Conservation (phyloP, 371 early-diverging fungal genomes). For the Mucor lusitanicus region DNA sequence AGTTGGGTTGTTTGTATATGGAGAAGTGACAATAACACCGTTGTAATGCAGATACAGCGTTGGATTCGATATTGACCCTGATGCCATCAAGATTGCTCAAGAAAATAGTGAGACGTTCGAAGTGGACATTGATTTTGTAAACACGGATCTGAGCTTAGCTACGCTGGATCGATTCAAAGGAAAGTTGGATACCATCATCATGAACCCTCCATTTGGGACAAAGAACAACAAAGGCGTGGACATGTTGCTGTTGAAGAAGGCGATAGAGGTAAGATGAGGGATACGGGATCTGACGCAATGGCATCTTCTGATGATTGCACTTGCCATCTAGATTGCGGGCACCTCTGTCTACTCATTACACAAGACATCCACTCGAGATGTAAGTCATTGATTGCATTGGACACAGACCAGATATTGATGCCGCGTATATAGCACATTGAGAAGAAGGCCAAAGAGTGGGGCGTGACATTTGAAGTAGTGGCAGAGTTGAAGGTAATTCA, state of each 20-base stretch:
- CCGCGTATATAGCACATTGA: conserved; percentile 54
- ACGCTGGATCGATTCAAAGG: conserved; percentile 46
- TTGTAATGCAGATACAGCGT: conserved; percentile 48
- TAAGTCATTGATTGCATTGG: conserved; percentile 9
- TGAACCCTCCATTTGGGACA: conserved; percentile 90
- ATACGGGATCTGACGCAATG: neutral
- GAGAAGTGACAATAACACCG: neutral
- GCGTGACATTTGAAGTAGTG: conserved; percentile 71
- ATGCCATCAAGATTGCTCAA: conserved; percentile 75
- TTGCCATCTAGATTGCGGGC: conserved; percentile 33
- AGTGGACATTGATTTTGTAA: conserved; percentile 62
- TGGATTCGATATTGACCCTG: conserved; percentile 82
- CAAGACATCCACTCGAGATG: conserved; percentile 80
- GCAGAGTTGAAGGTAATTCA: conserved; percentile 67
- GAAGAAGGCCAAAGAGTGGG: conserved; percentile 78
- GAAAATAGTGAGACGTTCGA: conserved; percentile 74
- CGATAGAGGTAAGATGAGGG: conserved; percentile 56
- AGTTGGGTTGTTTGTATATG: neutral
- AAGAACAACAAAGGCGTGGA: conserved; percentile 78
- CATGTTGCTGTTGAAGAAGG: conserved; percentile 75
- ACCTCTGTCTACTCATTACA: conserved; percentile 81
- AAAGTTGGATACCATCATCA: conserved; percentile 75
- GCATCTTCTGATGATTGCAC: neutral
- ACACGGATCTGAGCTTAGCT: conserved; percentile 46
- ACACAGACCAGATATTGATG: neutral